A percentile compares a stretch with the other conserved stretches of the same genome.
Evolutionary conservation across 192 early-diverging fungal species (phyloP).

Genomic region (Coemansia sp.): DNA sequence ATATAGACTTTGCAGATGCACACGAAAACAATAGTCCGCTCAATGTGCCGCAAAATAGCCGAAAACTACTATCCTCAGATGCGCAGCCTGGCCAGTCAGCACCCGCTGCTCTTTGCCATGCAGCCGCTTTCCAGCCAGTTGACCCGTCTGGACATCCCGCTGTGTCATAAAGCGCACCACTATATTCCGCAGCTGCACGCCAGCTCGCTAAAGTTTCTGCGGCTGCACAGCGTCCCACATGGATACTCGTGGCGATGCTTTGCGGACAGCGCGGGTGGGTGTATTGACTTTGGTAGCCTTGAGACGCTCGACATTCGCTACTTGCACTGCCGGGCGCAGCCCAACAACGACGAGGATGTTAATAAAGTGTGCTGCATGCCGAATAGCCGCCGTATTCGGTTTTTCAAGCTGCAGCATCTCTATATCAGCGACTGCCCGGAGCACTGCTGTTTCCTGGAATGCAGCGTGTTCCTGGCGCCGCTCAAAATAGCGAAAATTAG

Average conservation of each 20-base stretch:
- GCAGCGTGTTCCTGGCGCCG: neutral
- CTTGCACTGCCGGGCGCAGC: neutral
- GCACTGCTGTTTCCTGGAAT: neutral
- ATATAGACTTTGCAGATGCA: neutral
- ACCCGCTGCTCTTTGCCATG: neutral
- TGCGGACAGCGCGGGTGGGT: neutral
- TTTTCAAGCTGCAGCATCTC: neutral
- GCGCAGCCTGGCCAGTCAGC: neutral
- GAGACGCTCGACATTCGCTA: neutral
- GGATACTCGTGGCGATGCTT: neutral
- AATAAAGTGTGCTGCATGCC: neutral
- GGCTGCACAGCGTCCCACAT: neutral
- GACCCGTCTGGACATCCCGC: neutral
- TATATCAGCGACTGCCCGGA: neutral
- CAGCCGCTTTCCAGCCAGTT: neutral
- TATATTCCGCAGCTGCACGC: neutral
- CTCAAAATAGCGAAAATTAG: neutral
- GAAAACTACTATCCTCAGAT: neutral
- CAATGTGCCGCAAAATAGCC: neutral
- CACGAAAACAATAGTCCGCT: neutral
- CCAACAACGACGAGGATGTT: neutral
- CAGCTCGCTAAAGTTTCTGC: slow-evolving; percentile 5
- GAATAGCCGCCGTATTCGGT: neutral
- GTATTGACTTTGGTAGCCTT: neutral
- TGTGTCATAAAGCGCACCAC: neutral